Evolutionary conservation across 495 filamentous ascomycete species (phyloP).

Genomic region (Penicillium cinerascens): DNA sequence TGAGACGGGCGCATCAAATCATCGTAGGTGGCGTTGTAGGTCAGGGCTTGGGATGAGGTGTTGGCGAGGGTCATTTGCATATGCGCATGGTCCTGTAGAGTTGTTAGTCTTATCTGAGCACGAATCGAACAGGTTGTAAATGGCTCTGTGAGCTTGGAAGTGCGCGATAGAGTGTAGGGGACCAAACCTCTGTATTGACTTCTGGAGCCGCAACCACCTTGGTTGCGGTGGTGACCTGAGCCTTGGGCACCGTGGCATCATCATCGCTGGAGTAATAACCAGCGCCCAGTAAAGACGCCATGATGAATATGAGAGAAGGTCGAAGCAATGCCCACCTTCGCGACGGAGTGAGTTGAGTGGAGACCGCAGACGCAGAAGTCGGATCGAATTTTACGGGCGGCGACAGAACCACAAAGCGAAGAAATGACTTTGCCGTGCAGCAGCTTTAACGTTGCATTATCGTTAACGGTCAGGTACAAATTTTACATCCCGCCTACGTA

Average conservation of each 20-base stretch:
- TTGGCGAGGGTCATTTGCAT: constrained; percentile 57
- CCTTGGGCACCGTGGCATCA: constrained; percentile 28
- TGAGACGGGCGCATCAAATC: constrained; percentile 65
- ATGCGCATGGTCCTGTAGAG: constrained; percentile 52
- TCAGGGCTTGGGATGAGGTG: constrained; percentile 49
- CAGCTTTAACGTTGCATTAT: background rate
- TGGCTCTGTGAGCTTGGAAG: background rate
- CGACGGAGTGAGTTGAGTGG: constrained; percentile 7
- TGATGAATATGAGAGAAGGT: constrained; percentile 16
- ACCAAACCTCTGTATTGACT: constrained; percentile 63
- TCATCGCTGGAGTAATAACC: constrained; percentile 56
- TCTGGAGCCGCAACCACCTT: constrained; percentile 53
- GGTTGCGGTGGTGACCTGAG: constrained; percentile 33
- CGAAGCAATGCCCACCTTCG: constrained; percentile 4
- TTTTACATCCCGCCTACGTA: background rate
- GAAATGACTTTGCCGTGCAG: constrained; percentile 3
- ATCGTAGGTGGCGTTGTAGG: constrained; percentile 65
- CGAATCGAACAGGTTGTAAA: background rate
- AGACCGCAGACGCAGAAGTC: constrained; percentile 8
- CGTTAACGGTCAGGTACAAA: background rate
- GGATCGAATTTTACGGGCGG: constrained; percentile 37
- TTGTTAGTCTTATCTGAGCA: constrained; percentile 33
- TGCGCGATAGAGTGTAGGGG: constrained; percentile 20
- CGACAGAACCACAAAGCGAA: constrained; percentile 27
- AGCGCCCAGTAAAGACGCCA: constrained; percentile 48